Percentiles rank a stretch among this genome's conserved stretches.
These are phyloP conservation scores for Sarcodon aspratus DNA, from an alignment of 768 basidiomycete genomes.

Conservation along the genomic window DNA sequence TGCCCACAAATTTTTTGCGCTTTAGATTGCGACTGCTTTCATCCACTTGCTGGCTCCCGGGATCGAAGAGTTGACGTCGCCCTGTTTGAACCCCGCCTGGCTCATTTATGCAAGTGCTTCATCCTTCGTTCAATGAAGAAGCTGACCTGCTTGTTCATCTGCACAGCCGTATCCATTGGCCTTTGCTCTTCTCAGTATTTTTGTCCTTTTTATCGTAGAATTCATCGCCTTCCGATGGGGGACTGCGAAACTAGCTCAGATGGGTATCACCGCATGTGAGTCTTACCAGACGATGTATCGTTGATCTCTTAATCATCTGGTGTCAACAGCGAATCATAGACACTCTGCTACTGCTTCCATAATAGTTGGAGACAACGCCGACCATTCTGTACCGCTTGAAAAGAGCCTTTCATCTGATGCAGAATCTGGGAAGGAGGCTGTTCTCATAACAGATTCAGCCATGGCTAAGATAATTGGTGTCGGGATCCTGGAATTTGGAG, in stretches of 20 bases:
- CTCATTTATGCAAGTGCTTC: constrained; percentile 41
- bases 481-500: constrained; percentile 90
- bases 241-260: constrained; percentile 49
- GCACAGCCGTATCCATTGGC: constrained; percentile 72
- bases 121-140: not conserved
- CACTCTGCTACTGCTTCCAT: not conserved
- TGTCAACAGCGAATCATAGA: constrained; percentile 40
- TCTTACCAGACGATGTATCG: constrained; percentile 1
- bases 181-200: constrained; percentile 72
- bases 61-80: constrained; percentile 53
- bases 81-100: constrained; percentile 69
- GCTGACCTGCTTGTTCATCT: not conserved
- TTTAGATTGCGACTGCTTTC: constrained; percentile 80
- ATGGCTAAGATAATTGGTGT: constrained; percentile 75
- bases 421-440: constrained; percentile 12
- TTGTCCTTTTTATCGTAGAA: constrained; percentile 76
- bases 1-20: not conserved
- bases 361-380: too few relatives aligned
- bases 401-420: constrained; percentile 11
- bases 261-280: constrained; percentile 57
- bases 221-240: constrained; percentile 84
- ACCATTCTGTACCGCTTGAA: too few relatives aligned
- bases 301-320: not conserved
- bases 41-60: constrained; percentile 77
- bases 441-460: constrained; percentile 23